Evolutionary conservation across 805 yeast genomes (phyloP).

Genomic region (Kluyveromyces starmeri): DNA sequence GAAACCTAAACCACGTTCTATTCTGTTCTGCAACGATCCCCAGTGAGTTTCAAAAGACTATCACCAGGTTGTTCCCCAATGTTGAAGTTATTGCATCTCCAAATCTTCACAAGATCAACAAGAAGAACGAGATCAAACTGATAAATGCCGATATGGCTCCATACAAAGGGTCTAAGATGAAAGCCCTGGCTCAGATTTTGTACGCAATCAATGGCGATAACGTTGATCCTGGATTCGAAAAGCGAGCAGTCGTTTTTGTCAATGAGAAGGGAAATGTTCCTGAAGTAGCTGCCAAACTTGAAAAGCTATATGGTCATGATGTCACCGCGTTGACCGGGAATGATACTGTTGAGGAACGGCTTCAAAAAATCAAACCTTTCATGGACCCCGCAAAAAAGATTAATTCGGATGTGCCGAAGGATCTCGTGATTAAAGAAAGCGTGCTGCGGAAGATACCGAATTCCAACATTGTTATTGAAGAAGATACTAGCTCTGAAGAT

Average conservation of each 20-base stretch:
- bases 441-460: slow-evolving; percentile 22
- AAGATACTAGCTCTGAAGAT: not conserved
- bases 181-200: slow-evolving; percentile 81
- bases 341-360: slow-evolving; percentile 52
- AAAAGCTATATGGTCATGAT: slow-evolving; percentile 43
- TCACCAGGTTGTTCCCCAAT: slow-evolving; percentile 55
- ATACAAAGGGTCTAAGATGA: slow-evolving; percentile 71
- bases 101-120: slow-evolving; percentile 75
- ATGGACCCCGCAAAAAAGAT: slow-evolving; percentile 48
- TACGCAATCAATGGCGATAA: slow-evolving; percentile 81
- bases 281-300: slow-evolving; percentile 47
- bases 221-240: slow-evolving; percentile 65
- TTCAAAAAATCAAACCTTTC: slow-evolving; percentile 49
- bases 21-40: slow-evolving; percentile 92
- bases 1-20: slow-evolving; percentile 52
- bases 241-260: slow-evolving; percentile 78
- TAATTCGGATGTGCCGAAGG: slow-evolving; percentile 7
- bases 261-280: slow-evolving; percentile 60
- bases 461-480: slow-evolving; percentile 28
- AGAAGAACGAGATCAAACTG: slow-evolving; percentile 58
- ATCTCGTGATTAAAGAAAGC: not conserved
- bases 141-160: slow-evolving; percentile 74
- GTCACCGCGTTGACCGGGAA: slow-evolving; percentile 61
- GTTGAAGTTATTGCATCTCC: slow-evolving; percentile 66
- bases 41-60: slow-evolving; percentile 54